Conservation (phyloP, 345 rosid genomes). For the Populus ilicifolia region DNA sequence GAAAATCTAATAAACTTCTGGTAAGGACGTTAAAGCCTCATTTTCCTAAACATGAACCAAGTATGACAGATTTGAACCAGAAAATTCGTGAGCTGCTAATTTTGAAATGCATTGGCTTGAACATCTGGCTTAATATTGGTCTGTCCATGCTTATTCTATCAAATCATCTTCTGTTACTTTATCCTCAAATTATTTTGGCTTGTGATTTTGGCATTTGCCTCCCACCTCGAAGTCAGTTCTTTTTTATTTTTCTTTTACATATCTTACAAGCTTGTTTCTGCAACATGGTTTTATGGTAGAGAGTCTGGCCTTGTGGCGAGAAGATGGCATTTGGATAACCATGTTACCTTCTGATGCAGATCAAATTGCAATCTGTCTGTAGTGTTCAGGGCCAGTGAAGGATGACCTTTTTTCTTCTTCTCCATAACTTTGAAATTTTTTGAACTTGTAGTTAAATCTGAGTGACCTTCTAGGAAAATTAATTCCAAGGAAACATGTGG, state of each 20-base stretch:
- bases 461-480: neutral
- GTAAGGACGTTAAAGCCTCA: neutral
- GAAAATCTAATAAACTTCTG: neutral
- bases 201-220: neutral
- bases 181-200: neutral
- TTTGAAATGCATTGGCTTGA: neutral
- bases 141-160: neutral
- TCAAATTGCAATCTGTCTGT: neutral
- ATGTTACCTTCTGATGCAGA: neutral
- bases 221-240: neutral
- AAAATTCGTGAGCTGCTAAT: neutral
- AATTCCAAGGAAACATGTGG: neutral
- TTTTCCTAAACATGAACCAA: neutral
- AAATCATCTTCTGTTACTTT: neutral
- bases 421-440: neutral
- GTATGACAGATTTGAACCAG: neutral
- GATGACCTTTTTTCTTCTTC: neutral
- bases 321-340: neutral
- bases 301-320: neutral
- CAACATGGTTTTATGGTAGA: neutral
- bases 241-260: neutral
- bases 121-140: neutral
- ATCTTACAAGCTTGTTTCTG: neutral
- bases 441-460: neutral
- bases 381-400: neutral